Evolutionary conservation across 116 monocot genomes (phyloP), one percentile per base, ranked within the genome.

Genomic region (Iris pallida): DNA sequence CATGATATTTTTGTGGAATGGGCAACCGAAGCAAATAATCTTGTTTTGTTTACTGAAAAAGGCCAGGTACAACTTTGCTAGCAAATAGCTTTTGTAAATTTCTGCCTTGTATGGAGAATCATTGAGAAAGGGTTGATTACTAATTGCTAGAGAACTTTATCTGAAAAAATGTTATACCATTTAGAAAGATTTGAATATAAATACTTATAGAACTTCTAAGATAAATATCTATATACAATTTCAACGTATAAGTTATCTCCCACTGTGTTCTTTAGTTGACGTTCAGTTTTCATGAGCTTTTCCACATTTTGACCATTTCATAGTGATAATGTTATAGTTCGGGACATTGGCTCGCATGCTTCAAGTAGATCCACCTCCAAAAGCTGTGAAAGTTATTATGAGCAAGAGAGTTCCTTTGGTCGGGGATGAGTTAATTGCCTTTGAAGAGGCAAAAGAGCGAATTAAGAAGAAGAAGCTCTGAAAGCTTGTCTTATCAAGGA

Each of bases 1-100:
- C 96, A 96, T 85, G 96, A 96, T 54, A 87, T 96, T 70, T 96
- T 96, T 87, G 87, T 87, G 62, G 92, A 92, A 61, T 87, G 87
- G 86, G 96, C 96, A 68, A 75, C 81, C 20, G 96, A 92, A 16
- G 70, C 85, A 63, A 92, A 87, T 56, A 92, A 96, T 70, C 57
- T 86, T 46, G 79, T 96, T 56, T 86, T 96, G 67, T 96, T 96
- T 68, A 92, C 89, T n/a, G 89, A 96, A 73, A 96, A 72, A 77
- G 96, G 89, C 72, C 96, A 96, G 92, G 96, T 96, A 84, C 15
- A 20, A 30, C 54, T 65, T 54, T 40, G 54, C 40, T 61, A 44
- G 16, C 10, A 8, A 66, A 41, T 66, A 51, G 3, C 53, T 66
- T 51, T 30, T 66, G 49, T 65, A 46, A 47, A 63, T 7, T 58